phyloP scores from a whole-genome alignment of 495 filamentous ascomycete genomes.

The Neurospora sp. region DNA sequence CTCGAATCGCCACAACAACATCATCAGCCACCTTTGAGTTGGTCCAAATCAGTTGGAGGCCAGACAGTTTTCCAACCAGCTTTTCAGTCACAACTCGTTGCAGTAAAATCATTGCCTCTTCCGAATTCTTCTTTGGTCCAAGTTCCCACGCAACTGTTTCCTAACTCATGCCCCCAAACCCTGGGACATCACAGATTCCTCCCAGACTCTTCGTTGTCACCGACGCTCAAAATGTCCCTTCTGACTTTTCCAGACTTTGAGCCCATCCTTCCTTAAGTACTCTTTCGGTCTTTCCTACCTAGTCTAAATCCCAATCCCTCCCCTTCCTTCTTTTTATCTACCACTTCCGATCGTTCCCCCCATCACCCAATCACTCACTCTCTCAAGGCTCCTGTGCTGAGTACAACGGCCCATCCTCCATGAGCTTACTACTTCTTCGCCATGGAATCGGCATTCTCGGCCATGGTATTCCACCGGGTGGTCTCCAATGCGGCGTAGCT shows the following conservation, averaged over 20 bases:
- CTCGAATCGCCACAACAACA: not conserved
- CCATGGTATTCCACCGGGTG: not conserved
- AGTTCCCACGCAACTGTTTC: not conserved
- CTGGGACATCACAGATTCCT: not conserved
- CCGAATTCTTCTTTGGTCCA: not conserved
- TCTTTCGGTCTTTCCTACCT: not conserved
- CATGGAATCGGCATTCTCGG: not conserved
- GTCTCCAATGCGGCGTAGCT: not conserved
- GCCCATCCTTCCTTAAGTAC: not conserved
- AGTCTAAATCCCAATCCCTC: not conserved
- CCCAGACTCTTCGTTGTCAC: not conserved
- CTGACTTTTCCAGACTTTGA: not conserved
- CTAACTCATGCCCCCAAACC: not conserved
- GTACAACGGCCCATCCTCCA: not conserved
- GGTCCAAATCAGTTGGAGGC: not conserved
- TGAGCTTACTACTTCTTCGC: not conserved
- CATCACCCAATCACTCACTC: not conserved
- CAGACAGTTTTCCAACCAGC: not conserved
- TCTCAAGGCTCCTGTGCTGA: not conserved
- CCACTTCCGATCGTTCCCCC: not conserved
- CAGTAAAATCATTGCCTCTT: not conserved
- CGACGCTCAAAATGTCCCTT: not conserved
- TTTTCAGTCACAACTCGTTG: not conserved
- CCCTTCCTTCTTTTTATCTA: not conserved
- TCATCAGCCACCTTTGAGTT: not conserved